Conservation (phyloP, 1,284 basidiomycete genomes). For the Boletus mariae region DNA sequence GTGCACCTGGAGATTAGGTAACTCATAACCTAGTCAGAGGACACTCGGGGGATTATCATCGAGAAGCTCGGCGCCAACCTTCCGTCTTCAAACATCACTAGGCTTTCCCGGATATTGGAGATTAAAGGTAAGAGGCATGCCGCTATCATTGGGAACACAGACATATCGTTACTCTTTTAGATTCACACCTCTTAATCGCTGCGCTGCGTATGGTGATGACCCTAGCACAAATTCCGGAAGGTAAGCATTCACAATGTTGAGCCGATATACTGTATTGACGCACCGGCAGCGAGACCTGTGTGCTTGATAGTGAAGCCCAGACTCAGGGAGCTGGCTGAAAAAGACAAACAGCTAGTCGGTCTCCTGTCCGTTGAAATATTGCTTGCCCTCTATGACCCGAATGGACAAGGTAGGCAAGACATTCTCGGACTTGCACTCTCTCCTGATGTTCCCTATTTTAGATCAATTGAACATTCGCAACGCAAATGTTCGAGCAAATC, state of each 20-base stretch:
- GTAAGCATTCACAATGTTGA: constrained; percentile 6
- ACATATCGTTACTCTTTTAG: constrained; percentile 4
- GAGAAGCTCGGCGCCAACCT: constrained; percentile 2
- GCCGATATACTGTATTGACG: background rate
- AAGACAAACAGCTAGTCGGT: background rate
- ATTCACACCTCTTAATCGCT: background rate
- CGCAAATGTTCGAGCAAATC: constrained; percentile 13
- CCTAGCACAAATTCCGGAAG: background rate
- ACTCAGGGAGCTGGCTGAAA: background rate
- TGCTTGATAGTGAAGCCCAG: background rate
- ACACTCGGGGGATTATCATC: constrained; percentile 5
- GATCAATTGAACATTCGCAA: constrained; percentile 8
- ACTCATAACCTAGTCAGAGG: constrained; percentile 11
- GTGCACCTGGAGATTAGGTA: background rate
- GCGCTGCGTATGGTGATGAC: background rate
- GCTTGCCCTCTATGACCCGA: background rate
- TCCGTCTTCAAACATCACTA: background rate
- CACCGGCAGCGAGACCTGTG: background rate
- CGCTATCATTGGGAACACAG: background rate
- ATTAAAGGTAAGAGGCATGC: constrained; percentile 10
- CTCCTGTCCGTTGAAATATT: background rate
- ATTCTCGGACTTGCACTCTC: background rate
- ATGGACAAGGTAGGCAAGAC: constrained; percentile 1
- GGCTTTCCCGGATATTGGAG: constrained; percentile 15
- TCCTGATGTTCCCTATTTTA: background rate